These are phyloP conservation scores for Claviceps sp. DNA, from an alignment of 2,329 filamentous ascomycete species.

Conservation along the genomic window DNA sequence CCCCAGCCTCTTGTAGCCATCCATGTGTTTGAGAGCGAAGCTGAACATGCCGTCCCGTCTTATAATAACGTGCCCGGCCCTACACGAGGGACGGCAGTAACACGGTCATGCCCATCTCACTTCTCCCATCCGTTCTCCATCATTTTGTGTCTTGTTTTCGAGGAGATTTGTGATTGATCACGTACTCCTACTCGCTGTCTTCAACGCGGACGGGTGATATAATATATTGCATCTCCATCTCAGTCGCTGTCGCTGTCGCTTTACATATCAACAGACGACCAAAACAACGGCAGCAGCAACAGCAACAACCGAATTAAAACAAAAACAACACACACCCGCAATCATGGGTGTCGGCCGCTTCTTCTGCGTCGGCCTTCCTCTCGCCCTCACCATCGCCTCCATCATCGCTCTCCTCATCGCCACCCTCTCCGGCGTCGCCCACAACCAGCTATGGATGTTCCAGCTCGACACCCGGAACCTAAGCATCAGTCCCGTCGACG, in stretches of 20 bases:
- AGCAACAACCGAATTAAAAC: not conserved
- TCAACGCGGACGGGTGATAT: not conserved
- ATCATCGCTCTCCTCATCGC: constrained; percentile 55
- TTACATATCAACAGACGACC: too few relatives aligned
- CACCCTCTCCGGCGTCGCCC: constrained; percentile 40
- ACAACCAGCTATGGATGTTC: constrained; percentile 45
- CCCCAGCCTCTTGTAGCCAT: not conserved
- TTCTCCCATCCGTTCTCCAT: too few relatives aligned
- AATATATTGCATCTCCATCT: not conserved
- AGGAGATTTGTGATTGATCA: not conserved
- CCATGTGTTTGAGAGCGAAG: not conserved
- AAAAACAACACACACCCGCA: constrained; percentile 11
- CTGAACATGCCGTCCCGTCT: not conserved
- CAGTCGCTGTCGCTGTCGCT: not conserved
- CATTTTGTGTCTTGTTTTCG: not conserved
- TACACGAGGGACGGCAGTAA: too few relatives aligned
- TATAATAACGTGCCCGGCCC: too few relatives aligned
- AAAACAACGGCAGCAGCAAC: constrained; percentile 4
- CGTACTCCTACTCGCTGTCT: not conserved
- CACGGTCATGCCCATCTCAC: too few relatives aligned
- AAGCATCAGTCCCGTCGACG: constrained; percentile 21
- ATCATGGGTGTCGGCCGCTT: constrained; percentile 58
- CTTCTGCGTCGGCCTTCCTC: constrained; percentile 77
- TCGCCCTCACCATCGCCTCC: constrained; percentile 64
- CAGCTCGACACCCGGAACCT: constrained; percentile 50